These are phyloP conservation scores for Cladophialophora yegresii DNA, from an alignment of 2,329 filamentous ascomycete genomes.

Conservation along the genomic window DNA sequence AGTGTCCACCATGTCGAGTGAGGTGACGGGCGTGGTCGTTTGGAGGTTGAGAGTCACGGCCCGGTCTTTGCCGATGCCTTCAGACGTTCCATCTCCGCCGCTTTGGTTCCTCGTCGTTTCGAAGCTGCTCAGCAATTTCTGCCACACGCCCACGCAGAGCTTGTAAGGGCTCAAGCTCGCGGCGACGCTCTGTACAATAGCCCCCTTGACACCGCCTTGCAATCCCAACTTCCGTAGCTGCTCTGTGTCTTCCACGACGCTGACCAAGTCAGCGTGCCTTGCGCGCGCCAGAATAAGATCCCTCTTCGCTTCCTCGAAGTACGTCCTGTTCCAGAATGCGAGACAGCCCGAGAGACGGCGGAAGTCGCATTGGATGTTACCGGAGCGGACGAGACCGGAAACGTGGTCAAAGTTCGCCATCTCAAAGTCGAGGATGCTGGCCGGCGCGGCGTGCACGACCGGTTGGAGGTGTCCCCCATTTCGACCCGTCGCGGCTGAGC, in stretches of 20 bases:
- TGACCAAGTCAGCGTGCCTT: constrained; percentile 4
- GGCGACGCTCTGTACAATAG: constrained; percentile 25
- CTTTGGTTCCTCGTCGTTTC: background rate
- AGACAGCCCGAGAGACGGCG: constrained; percentile 18
- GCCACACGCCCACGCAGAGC: constrained; percentile 27
- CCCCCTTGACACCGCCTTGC: constrained; percentile 28
- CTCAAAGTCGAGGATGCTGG: constrained; percentile 52
- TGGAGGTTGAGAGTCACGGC: constrained; percentile 39
- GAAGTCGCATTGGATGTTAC: constrained; percentile 24
- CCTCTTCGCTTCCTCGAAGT: constrained; percentile 30
- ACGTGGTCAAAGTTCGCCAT: constrained; percentile 33
- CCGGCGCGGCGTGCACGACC: constrained; percentile 44
- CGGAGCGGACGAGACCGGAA: constrained; percentile 2
- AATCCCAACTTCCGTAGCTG: constrained; percentile 40
- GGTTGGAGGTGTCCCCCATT: constrained; percentile 49
- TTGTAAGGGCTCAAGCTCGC: constrained; percentile 32
- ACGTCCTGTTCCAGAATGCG: constrained; percentile 29
- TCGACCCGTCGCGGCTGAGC: constrained; percentile 48
- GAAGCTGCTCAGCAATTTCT: constrained; percentile 9
- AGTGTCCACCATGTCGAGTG: constrained; percentile 22
- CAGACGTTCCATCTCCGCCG: background rate
- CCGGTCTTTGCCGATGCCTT: background rate
- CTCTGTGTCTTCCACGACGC: constrained; percentile 33
- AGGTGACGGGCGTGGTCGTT: constrained; percentile 39
- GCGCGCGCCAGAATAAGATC: constrained; percentile 7